Conservation (phyloP, 1,284 basidiomycete genomes). For the Ustilago trichophora region DNA sequence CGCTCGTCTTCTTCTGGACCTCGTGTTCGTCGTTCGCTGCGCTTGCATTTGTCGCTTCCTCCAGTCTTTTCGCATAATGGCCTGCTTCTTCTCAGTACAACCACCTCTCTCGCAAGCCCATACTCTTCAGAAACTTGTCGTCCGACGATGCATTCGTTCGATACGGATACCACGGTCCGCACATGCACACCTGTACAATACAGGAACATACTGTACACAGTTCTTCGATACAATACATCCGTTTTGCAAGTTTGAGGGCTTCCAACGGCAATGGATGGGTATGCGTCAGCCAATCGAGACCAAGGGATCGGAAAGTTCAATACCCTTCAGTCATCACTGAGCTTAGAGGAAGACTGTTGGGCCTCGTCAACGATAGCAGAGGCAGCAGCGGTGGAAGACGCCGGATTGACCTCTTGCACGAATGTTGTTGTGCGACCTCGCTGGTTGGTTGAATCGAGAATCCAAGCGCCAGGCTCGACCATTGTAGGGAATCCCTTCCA, state of each 20-base stretch:
- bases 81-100: too few relatives aligned
- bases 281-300: too few relatives aligned
- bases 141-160: too few relatives aligned
- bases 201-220: too few relatives aligned
- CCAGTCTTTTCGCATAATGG: slow-evolving; percentile 3
- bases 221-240: too few relatives aligned
- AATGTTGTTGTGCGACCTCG: slow-evolving; percentile 35
- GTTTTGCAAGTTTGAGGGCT: too few relatives aligned
- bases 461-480: slow-evolving; percentile 48
- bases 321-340: background rate
- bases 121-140: background rate
- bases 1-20: slow-evolving; percentile 29
- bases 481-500: slow-evolving; percentile 50
- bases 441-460: slow-evolving; percentile 38
- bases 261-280: too few relatives aligned
- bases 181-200: too few relatives aligned
- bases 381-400: background rate
- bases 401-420: slow-evolving; percentile 9
- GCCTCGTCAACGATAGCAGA: background rate
- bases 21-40: slow-evolving; percentile 3
- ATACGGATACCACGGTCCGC: too few relatives aligned
- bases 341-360: slow-evolving; percentile 8
- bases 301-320: background rate
- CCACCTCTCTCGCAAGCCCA: background rate
- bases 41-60: slow-evolving; percentile 10